These are phyloP conservation scores for Phaeosphaeriaceae sp. DNA, from an alignment of 2,329 filamentous ascomycete genomes.

Conservation along the genomic window DNA sequence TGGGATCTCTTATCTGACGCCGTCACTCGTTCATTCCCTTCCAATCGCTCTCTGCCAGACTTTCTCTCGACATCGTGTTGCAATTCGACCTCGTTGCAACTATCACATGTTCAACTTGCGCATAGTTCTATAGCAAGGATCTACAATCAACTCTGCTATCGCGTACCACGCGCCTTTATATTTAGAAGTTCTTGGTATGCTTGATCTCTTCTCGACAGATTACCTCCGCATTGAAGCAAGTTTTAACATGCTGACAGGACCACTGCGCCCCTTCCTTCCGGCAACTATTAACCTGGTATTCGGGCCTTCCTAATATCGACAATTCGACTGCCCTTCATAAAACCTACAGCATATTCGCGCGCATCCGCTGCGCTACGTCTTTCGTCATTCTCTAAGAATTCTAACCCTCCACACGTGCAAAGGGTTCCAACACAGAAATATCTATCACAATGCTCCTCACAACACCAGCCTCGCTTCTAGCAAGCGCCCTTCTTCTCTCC, in stretches of 20 bases:
- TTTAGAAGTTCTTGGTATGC: neutral
- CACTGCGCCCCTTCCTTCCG: constrained; percentile 6
- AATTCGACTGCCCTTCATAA: neutral
- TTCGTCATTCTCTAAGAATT: neutral
- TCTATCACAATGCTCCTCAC: constrained; percentile 19
- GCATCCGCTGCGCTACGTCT: neutral
- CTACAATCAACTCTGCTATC: neutral
- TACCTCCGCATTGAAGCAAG: neutral
- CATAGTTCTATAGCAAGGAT: neutral
- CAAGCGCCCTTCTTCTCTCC: constrained; percentile 18
- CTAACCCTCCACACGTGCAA: too few relatives aligned
- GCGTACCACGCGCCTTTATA: neutral
- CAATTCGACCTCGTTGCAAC: neutral
- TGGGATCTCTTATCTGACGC: neutral
- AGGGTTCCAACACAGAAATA: neutral
- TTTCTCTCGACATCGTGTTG: neutral
- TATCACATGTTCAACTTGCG: neutral
- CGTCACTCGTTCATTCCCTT: neutral
- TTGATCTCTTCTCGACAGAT: neutral
- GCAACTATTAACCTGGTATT: neutral
- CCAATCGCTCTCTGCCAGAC: neutral
- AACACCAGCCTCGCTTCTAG: constrained; percentile 12
- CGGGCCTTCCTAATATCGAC: constrained; percentile 2
- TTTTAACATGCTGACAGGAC: constrained; percentile 2
- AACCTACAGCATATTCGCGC: neutral